Evolutionary conservation across 306 rosid genomes (phyloP).

Genomic region (Arachis hypogaea): DNA sequence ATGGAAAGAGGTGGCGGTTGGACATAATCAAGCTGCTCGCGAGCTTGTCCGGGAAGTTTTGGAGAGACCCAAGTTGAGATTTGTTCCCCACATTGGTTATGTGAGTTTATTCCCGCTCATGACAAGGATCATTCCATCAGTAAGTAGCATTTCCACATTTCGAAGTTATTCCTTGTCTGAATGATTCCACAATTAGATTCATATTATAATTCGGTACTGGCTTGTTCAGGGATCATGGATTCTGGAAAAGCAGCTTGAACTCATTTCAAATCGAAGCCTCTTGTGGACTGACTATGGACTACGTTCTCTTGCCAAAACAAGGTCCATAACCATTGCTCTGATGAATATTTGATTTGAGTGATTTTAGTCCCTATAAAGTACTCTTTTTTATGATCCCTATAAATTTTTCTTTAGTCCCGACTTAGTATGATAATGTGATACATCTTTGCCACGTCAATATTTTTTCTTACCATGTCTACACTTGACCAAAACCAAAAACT

Average conservation of each 20-base stretch:
- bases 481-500: no score
- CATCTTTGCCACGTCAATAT: no score
- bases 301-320: slow-evolving; percentile 92
- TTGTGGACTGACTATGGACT: slow-evolving; percentile 91
- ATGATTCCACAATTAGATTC: slow-evolving; percentile 27
- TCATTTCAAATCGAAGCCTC: slow-evolving; percentile 75
- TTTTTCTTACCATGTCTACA: no score
- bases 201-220: slow-evolving; percentile 20
- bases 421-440: no score
- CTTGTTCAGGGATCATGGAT: slow-evolving; percentile 74
- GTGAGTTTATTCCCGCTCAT: slow-evolving; percentile 90
- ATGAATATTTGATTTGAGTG: not conserved
- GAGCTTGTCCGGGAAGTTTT: slow-evolving; percentile 71
- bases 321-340: slow-evolving; percentile 48
- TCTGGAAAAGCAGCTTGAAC: slow-evolving; percentile 86
- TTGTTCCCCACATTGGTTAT: slow-evolving; percentile 90
- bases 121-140: slow-evolving; percentile 82
- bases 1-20: slow-evolving; percentile 67
- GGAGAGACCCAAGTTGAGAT: slow-evolving; percentile 66
- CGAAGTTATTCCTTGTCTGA: not conserved
- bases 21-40: slow-evolving; percentile 53
- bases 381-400: no score
- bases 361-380: no score
- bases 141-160: slow-evolving; percentile 49
- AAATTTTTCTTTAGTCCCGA: no score